Evolutionary conservation across 257 asterid genomes (phyloP).

Genomic region (Solanum verrucosum): DNA sequence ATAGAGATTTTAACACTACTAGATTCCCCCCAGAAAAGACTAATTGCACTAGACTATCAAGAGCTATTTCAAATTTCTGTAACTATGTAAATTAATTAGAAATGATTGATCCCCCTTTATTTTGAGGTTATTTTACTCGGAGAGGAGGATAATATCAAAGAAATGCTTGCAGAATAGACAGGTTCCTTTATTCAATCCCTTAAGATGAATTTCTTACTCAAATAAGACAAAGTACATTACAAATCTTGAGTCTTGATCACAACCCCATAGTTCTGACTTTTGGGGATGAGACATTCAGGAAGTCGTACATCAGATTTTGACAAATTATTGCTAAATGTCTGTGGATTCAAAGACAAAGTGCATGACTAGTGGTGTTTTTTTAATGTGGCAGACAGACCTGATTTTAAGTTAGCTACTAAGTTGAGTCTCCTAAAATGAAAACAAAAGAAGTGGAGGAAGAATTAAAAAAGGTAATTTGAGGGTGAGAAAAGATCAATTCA

Average conservation of each 20-base stretch:
- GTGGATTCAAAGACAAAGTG: not conserved
- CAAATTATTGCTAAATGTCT: not conserved
- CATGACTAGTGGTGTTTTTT: not conserved
- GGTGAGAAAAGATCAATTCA: too few species aligned
- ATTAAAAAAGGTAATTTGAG: not conserved
- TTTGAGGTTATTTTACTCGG: not conserved
- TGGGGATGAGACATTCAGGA: not conserved
- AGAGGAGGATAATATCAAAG: not conserved
- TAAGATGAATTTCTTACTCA: not conserved
- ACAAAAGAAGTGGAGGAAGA: too few species aligned
- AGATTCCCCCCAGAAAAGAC: not conserved
- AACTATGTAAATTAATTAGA: not conserved
- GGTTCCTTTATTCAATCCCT: too few species aligned
- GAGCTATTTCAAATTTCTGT: too few species aligned
- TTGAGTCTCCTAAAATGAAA: not conserved
- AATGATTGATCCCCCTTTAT: not conserved
- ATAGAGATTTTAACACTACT: not conserved
- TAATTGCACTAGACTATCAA: too few species aligned
- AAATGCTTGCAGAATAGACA: too few species aligned
- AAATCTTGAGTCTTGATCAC: not conserved
- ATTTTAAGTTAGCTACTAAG: not conserved
- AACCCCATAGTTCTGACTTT: not conserved
- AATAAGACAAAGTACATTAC: not conserved
- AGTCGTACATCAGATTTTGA: not conserved
- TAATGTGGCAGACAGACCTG: too few species aligned